Evolutionary conservation across 305 asterid genomes (phyloP).

Genomic region (Fraxinus velutina): DNA sequence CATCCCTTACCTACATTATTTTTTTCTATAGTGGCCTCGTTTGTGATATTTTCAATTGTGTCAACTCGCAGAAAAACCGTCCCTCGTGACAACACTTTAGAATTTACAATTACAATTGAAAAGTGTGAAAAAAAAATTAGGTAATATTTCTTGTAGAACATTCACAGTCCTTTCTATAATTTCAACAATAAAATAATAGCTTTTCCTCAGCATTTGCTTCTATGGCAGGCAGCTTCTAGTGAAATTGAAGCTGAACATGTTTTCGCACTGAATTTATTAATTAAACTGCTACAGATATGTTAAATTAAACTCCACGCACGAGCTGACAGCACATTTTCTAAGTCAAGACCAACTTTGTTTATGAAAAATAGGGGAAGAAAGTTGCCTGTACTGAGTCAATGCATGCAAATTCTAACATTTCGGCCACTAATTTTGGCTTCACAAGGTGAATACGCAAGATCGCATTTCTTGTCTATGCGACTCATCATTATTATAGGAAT

Average conservation of each 20-base stretch:
- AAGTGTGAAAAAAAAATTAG: neutral
- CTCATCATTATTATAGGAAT: conserved; percentile 20
- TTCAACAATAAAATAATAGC: neutral
- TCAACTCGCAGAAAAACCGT: neutral
- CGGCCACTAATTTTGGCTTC: conserved; percentile 27
- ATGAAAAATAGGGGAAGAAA: neutral
- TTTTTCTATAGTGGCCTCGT: neutral
- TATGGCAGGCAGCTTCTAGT: neutral
- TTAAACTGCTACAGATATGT: neutral
- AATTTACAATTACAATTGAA: neutral
- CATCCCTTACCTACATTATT: neutral
- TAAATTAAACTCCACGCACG: neutral
- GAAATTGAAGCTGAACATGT: neutral
- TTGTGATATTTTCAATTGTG: neutral
- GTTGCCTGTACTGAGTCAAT: neutral
- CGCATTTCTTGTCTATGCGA: neutral
- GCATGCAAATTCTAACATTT: conserved; percentile 27
- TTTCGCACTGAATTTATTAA: neutral
- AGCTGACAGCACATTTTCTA: neutral
- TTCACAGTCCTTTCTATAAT: neutral
- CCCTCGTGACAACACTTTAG: neutral
- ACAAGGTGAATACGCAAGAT: neutral
- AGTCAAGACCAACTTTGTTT: neutral
- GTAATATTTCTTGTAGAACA: conserved; percentile 8
- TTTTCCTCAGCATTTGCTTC: neutral